Base-by-base conservation (phyloP, 257 asterid species). In the Solanum etuberosum region DNA sequence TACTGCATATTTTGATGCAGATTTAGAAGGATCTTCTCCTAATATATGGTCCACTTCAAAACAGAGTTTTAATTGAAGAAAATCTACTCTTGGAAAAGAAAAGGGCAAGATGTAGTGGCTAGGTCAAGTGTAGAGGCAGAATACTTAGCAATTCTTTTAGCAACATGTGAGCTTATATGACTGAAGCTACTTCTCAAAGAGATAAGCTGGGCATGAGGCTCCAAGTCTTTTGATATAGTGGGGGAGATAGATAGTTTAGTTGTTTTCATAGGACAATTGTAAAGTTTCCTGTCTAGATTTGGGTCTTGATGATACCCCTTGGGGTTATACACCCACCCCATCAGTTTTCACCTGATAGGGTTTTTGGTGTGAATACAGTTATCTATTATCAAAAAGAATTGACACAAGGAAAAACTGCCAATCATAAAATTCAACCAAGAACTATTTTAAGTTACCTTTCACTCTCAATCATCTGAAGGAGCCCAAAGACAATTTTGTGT, bases 401-500 rank as follows among this genome's bases (percentile, higher is more conserved):
- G 29, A 72, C 48, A 35, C 29, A 20, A 72, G 48, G 48, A 20
- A 72, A 70, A 34, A 20, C 29, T 72, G 23, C 48, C 48, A 35
- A 35, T 9, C 81, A 72, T 72, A 72, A 72, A 34, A 72, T 35
- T 35, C 81, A 72, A 72, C 81, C 29, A 72, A 37, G 48, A 72
- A 35, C 48, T 72, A 25, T 72, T 72, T 72, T 72, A 35, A 9
- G 48, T 87, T 91, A 96, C 99, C 98, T 94, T 90, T 97, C 99
- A 86, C 94, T 92, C 85, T 95, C 98, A 82, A 97, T 95, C 98
- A 97, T 94, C 92, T 94, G 94, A 61, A 95, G 91, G 88, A 97
- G 95, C 76, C 98, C 99, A 86, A 95, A 97, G 23, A 97, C 95
- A 54, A 94, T 94, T 91, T 97, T 97, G 93, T 91, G 95, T 87